A percentile compares a stretch with the other conserved stretches of the same genome.
Conservation (phyloP, 768 basidiomycete species). For the Termitomyces sp. region DNA sequence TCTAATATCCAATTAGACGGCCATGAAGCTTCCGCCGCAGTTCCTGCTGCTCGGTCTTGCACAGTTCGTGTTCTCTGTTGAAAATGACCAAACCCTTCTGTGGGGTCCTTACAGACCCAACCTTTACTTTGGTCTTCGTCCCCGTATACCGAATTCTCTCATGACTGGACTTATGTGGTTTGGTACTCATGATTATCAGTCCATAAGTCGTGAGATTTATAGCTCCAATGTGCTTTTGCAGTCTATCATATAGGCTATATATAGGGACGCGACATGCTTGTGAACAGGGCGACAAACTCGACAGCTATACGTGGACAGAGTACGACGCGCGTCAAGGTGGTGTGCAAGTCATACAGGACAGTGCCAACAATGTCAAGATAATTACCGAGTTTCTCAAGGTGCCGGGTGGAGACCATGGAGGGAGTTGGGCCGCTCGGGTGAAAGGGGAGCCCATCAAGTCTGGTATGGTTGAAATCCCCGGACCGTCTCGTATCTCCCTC, state of each 20-base stretch:
- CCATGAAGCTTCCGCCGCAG: slow-evolving; percentile 39
- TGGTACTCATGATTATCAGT: slow-evolving; percentile 79
- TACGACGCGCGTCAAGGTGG: slow-evolving; percentile 86
- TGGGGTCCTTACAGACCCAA: slow-evolving; percentile 91
- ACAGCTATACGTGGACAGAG: slow-evolving; percentile 80
- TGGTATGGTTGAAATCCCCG: slow-evolving; percentile 36
- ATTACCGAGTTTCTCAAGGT: slow-evolving; percentile 85
- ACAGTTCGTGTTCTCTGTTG: slow-evolving; percentile 29
- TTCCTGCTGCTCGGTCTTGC: slow-evolving; percentile 40
- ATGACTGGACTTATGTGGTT: slow-evolving; percentile 95
- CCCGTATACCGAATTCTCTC: slow-evolving; percentile 81
- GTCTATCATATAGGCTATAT: neutral
- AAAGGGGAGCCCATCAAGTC: slow-evolving; percentile 72
- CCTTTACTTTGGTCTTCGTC: slow-evolving; percentile 91
- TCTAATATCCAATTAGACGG: neutral
- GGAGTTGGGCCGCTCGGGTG: slow-evolving; percentile 85
- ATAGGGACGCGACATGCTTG: slow-evolving; percentile 80
- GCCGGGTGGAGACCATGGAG: slow-evolving; percentile 76
- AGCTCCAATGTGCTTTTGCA: neutral
- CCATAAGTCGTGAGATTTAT: slow-evolving; percentile 49
- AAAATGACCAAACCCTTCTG: slow-evolving; percentile 51
- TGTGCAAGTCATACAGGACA: slow-evolving; percentile 78
- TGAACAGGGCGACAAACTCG: slow-evolving; percentile 80
- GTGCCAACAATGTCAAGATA: slow-evolving; percentile 77
- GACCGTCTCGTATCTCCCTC: neutral